Evolutionary conservation across 1,139 yeast genomes (phyloP).

Genomic region (Citeromyces siamensis): DNA sequence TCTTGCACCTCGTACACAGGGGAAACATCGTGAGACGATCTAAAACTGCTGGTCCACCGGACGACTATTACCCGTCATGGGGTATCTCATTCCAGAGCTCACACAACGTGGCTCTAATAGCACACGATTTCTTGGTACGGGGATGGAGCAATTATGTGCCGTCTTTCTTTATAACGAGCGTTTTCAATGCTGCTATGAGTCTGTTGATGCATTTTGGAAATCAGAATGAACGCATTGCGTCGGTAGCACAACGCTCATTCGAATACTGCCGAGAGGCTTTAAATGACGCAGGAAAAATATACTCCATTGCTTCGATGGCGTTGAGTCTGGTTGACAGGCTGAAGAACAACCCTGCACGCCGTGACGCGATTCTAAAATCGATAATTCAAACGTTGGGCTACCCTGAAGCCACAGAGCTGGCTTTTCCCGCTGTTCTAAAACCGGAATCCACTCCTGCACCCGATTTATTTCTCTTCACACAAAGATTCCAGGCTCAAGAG

Average conservation of each 20-base stretch:
- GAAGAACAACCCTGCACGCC: conserved; percentile 9
- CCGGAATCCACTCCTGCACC: neutral
- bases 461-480: conserved; percentile 5
- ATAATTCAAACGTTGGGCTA: neutral
- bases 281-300: conserved; percentile 11
- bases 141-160: conserved; percentile 44
- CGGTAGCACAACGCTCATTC: conserved; percentile 15
- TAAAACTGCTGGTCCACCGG: conserved; percentile 20
- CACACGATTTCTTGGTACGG: conserved; percentile 39
- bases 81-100: conserved; percentile 81
- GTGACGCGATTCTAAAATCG: neutral
- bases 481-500: neutral
- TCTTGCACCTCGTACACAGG: conserved; percentile 59
- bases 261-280: conserved; percentile 12
- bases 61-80: conserved; percentile 56
- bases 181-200: conserved; percentile 62
- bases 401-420: neutral
- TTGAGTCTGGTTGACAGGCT: conserved; percentile 13
- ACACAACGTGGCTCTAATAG: conserved; percentile 58
- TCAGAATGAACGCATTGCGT: conserved; percentile 12
- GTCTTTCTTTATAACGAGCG: conserved; percentile 35
- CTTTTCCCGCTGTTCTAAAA: neutral
- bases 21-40: conserved; percentile 38
- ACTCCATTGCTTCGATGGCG: conserved; percentile 19
- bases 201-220: conserved; percentile 45